Base-by-base conservation (phyloP, 768 basidiomycete species). In the Tulasnella sp. region DNA sequence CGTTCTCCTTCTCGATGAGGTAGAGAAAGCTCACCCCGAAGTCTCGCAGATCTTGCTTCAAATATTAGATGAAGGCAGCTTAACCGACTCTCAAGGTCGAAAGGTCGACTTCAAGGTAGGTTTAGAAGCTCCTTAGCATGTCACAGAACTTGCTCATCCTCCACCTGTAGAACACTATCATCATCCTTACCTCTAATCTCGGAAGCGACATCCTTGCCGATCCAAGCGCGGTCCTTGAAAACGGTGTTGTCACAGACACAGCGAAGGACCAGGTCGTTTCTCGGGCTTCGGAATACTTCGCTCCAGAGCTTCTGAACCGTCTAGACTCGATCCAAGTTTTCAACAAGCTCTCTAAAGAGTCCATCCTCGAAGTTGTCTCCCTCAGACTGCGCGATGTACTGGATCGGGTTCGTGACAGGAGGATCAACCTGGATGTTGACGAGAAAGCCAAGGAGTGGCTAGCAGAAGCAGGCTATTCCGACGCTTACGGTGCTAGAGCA, bases 61-160 rank as follows among this genome's bases (percentile, higher is more conserved):
- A 78, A 90, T 97, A 62, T 84, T 97, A 14, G 94, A 97, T 75
- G 94, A 97, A 79, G 94, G 94, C 8, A 87, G 82, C 65, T 84
- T 95, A 74, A 95, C 94, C 0, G 94, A 97, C 78, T 93, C 91
- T 74, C 93, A 95, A 78, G 94, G 94, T 11, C 87, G 92, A 70
- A 92, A 93, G 78, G 90, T 96, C 2, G 93, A 94, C 79, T 95
- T 96, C 83, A 94, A 90, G 83, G 89, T 87, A 72, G 1, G 74
- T 35, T 12, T 34, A 8, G 12, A 19, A 17, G 67, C 19, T 40
- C n/a, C 17, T 37, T 63, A 36, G 12, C 42, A 59, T n/a, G 26
- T 37, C 1, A 73, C 22, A 39, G 3, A 72, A 16, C 36, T 39
- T 8, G 19, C 47, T 52, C 47, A 52, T 32, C 40, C 9, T 47